Evolutionary conservation across 2,329 filamentous ascomycete genomes (phyloP).

Genomic region (Aspergillus pseudoviridinutans): DNA sequence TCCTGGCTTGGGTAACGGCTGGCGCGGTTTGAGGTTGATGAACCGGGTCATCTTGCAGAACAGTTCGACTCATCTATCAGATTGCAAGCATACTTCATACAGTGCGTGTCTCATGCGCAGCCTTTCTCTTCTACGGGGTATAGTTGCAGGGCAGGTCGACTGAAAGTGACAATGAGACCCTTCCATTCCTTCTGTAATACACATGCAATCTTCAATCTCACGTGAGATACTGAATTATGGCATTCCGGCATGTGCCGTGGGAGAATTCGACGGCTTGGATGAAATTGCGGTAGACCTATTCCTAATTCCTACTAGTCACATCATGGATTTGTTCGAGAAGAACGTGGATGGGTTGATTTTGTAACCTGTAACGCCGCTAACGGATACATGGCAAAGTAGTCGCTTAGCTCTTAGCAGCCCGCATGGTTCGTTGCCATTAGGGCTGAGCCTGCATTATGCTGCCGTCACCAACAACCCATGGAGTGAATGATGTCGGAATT

Average conservation of each 20-base stretch:
- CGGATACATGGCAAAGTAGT: neutral
- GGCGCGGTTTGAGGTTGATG: neutral
- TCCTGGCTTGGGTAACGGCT: neutral
- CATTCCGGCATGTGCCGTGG: neutral
- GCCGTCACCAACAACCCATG: neutral
- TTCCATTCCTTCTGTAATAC: neutral
- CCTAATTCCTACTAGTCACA: neutral
- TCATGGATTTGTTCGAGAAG: neutral
- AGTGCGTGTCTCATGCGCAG: neutral
- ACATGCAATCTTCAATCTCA: neutral
- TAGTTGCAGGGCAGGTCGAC: neutral
- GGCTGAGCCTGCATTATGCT: neutral
- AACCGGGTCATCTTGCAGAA: neutral
- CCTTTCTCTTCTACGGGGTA: neutral
- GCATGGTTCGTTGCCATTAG: neutral
- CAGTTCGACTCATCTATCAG: neutral
- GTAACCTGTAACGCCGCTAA: neutral
- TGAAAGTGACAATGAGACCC: neutral
- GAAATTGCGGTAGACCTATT: neutral
- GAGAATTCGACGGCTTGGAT: neutral
- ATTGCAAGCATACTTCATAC: neutral
- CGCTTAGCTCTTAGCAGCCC: neutral
- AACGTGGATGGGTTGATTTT: neutral
- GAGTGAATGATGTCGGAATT: slow-evolving; percentile 10
- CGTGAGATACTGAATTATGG: neutral